Percentiles rank a stretch among this genome's conserved stretches.
These are phyloP conservation scores for Tilletia horrida DNA, from an alignment of 1,284 basidiomycete genomes.

Conservation along the genomic window DNA sequence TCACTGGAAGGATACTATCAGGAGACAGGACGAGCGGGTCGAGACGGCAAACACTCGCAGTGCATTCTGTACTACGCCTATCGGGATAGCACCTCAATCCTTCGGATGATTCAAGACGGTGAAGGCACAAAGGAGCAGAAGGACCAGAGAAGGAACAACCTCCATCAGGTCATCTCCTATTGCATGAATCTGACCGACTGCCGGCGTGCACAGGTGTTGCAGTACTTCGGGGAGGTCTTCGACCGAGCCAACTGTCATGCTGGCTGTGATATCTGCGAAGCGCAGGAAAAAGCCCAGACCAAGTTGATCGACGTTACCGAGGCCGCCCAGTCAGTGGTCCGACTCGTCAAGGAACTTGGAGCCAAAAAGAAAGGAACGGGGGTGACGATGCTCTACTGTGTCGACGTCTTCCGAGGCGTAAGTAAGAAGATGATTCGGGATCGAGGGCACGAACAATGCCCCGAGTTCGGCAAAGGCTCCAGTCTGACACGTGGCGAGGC, in stretches of 20 bases:
- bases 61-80: slow-evolving; percentile 60
- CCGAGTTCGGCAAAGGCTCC: slow-evolving; percentile 63
- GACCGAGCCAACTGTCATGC: slow-evolving; percentile 63
- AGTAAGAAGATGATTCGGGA: slow-evolving; percentile 60
- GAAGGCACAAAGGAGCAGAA: slow-evolving; percentile 61
- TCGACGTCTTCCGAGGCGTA: slow-evolving; percentile 66
- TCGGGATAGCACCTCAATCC: slow-evolving; percentile 60
- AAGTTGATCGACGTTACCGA: slow-evolving; percentile 22
- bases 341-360: slow-evolving; percentile 61
- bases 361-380: slow-evolving; percentile 55
- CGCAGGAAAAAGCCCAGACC: slow-evolving; percentile 18
- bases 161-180: slow-evolving; percentile 68
- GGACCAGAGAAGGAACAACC: slow-evolving; percentile 62
- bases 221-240: slow-evolving; percentile 68
- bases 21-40: slow-evolving; percentile 78
- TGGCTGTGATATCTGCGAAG: slow-evolving; percentile 71
- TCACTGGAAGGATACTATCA: slow-evolving; percentile 73
- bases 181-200: slow-evolving; percentile 80
- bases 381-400: slow-evolving; percentile 58
- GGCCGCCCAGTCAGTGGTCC: slow-evolving; percentile 10
- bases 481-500: slow-evolving; percentile 60
- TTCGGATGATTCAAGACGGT: slow-evolving; percentile 62
- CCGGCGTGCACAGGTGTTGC: slow-evolving; percentile 76
- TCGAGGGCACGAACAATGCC: slow-evolving; percentile 60
- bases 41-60: slow-evolving; percentile 65